phyloP scores from a whole-genome alignment of 192 early-diverging fungal species.

The Backusella westeae region DNA sequence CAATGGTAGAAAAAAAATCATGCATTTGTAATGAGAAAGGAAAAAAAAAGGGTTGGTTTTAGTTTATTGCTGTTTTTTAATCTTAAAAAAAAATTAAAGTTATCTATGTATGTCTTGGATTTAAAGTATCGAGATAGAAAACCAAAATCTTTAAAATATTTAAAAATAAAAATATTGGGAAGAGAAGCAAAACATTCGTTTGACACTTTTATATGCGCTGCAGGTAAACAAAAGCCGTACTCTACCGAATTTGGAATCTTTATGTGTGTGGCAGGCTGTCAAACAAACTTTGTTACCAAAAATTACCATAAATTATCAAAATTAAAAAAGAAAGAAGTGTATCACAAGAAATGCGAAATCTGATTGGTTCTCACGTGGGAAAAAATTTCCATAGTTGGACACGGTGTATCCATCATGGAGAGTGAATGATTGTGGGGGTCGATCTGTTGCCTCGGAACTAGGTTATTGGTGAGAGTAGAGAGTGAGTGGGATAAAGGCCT shows the following conservation, averaged over 20 bases:
- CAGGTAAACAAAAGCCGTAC: slow-evolving; percentile 2
- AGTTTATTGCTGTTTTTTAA: neutral
- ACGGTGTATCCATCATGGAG: slow-evolving; percentile 3
- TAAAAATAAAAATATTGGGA: neutral
- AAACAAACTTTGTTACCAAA: neutral
- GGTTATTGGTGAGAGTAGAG: slow-evolving; percentile 7
- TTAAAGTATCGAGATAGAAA: no score
- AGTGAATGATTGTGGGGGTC: slow-evolving; percentile 2
- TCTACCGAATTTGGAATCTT: slow-evolving; percentile 1
- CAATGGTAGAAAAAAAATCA: neutral
- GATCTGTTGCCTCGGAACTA: slow-evolving; percentile 8
- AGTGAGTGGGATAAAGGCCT: neutral
- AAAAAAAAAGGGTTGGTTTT: neutral
- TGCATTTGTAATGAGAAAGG: neutral
- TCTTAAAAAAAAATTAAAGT: neutral
- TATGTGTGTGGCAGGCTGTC: slow-evolving; percentile 3
- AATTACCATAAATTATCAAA: neutral
- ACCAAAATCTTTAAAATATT: no score
- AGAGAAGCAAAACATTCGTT: neutral
- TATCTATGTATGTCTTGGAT: neutral
- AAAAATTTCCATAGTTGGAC: slow-evolving; percentile 5
- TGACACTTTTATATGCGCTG: slow-evolving; percentile 3
- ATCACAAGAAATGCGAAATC: neutral
- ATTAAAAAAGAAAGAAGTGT: slow-evolving; percentile 4
- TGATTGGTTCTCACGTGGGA: slow-evolving; percentile 7